Evolutionary conservation across 2,329 filamentous ascomycete genomes (phyloP).

Genomic region (Alternaria gaisen): DNA sequence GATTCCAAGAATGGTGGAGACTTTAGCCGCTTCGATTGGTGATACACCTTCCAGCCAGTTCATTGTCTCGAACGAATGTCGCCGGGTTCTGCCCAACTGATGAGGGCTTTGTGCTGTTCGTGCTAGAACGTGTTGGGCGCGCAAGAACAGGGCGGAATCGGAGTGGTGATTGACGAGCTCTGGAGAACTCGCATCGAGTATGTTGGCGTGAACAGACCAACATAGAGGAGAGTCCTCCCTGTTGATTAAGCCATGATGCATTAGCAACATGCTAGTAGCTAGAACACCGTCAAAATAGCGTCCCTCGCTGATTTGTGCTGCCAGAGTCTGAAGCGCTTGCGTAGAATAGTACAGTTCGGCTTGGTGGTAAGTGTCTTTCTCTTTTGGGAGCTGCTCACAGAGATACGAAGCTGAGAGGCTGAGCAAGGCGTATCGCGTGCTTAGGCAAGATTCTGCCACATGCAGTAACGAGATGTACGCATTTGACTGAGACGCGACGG

Average conservation of each 20-base stretch:
- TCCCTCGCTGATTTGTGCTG: conserved; percentile 40
- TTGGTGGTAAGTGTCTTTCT: conserved; percentile 41
- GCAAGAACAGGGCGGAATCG: conserved; percentile 41
- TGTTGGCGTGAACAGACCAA: conserved; percentile 46
- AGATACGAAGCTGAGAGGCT: conserved; percentile 47
- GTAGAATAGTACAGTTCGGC: conserved; percentile 47
- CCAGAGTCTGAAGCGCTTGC: conserved; percentile 40
- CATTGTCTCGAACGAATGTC: conserved; percentile 38
- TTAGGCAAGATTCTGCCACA: conserved; percentile 36
- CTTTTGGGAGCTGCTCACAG: conserved; percentile 38
- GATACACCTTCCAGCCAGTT: conserved; percentile 36
- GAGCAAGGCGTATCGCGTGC: conserved; percentile 43
- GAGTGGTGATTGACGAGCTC: conserved; percentile 34
- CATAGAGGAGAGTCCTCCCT: conserved; percentile 39
- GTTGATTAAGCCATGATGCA: conserved; percentile 44
- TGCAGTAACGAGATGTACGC: conserved; percentile 37
- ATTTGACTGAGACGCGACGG: conserved; percentile 37
- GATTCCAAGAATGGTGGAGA: conserved; percentile 37
- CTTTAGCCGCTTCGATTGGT: conserved; percentile 32
- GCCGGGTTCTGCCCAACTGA: conserved; percentile 28
- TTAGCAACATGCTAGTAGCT: conserved; percentile 46
- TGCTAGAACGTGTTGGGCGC: conserved; percentile 39
- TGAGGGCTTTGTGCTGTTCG: conserved; percentile 39
- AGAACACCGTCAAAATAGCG: conserved; percentile 41
- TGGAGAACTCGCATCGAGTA: conserved; percentile 42